Evolutionary conservation across 176 grass and related monocot species (phyloP).

Genomic region (Ananas comosus): DNA sequence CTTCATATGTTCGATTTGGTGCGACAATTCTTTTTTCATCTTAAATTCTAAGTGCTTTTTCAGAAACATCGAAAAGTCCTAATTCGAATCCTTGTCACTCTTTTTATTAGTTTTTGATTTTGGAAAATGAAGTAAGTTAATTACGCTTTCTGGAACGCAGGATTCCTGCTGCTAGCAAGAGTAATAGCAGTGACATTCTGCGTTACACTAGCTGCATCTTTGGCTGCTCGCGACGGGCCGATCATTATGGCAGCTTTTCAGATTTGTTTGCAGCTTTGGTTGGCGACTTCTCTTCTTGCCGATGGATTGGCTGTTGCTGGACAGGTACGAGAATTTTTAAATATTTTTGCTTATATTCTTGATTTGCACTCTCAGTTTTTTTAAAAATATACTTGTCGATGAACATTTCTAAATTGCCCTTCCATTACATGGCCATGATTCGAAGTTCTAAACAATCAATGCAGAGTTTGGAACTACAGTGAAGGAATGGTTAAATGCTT

Average conservation of each 20-base stretch:
- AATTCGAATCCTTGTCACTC: background rate
- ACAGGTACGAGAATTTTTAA: conserved; percentile 32
- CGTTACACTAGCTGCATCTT: conserved; percentile 74
- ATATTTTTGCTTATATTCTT: background rate
- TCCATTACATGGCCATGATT: too few species aligned
- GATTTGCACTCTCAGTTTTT: background rate
- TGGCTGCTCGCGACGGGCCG: conserved; percentile 72
- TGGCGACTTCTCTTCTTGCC: conserved; percentile 84
- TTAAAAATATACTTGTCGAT: background rate
- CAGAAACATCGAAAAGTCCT: background rate
- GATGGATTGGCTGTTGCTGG: conserved; percentile 91
- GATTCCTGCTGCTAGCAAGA: conserved; percentile 75
- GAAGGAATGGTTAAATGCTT: too few species aligned
- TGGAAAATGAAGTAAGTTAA: background rate
- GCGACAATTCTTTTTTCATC: background rate
- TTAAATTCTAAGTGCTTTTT: background rate
- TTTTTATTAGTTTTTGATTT: background rate
- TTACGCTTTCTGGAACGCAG: conserved; percentile 22
- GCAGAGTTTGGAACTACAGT: too few species aligned
- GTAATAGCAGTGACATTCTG: conserved; percentile 98
- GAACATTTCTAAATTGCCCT: too few species aligned
- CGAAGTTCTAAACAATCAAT: too few species aligned
- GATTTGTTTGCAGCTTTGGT: conserved; percentile 90
- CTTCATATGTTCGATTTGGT: background rate
- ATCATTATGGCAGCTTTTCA: conserved; percentile 88